A percentile compares a stretch with the other conserved stretches of the same genome.
phyloP scores from a whole-genome alignment of 441 rosid species.

The Cnidoscolus chayamansa region DNA sequence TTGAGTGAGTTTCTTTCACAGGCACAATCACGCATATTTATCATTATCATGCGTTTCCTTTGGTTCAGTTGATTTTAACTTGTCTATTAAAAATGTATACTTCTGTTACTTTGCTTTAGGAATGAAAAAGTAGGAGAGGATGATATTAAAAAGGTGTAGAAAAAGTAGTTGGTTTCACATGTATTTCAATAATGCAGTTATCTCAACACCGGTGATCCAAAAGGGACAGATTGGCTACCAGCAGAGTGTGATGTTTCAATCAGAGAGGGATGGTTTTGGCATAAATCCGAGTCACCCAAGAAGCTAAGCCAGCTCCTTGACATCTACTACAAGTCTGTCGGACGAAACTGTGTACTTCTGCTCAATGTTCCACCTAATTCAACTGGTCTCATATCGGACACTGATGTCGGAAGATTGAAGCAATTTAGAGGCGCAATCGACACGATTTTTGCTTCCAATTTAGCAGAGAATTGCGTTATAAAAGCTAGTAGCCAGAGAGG shows the following conservation, averaged over 20 bases:
- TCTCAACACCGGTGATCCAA: conserved; percentile 54
- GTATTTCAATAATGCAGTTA: conserved; percentile 38
- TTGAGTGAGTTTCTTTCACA: conserved; percentile 33
- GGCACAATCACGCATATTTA: no score
- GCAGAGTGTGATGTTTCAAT: conserved; percentile 72
- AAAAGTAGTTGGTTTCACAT: not conserved
- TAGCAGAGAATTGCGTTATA: conserved; percentile 41
- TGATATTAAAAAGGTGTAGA: no score
- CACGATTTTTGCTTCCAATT: conserved; percentile 44
- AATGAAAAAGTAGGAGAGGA: no score
- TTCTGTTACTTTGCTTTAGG: no score
- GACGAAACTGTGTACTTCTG: conserved; percentile 58
- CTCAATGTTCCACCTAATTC: conserved; percentile 68
- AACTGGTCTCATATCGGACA: conserved; percentile 54
- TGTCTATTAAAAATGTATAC: no score
- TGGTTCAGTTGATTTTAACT: no score
- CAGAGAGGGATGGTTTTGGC: conserved; percentile 73
- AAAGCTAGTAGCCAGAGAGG: conserved; percentile 60
- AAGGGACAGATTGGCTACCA: conserved; percentile 59
- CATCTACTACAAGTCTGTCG: conserved; percentile 64
- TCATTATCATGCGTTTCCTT: no score
- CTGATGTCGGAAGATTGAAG: conserved; percentile 40
- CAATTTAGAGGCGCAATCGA: conserved; percentile 45
- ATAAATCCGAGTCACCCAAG: conserved; percentile 52
- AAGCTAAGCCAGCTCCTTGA: conserved; percentile 44